Evolutionary conservation across 768 basidiomycete genomes (phyloP).

Genomic region (Kwoniella heveanensis): DNA sequence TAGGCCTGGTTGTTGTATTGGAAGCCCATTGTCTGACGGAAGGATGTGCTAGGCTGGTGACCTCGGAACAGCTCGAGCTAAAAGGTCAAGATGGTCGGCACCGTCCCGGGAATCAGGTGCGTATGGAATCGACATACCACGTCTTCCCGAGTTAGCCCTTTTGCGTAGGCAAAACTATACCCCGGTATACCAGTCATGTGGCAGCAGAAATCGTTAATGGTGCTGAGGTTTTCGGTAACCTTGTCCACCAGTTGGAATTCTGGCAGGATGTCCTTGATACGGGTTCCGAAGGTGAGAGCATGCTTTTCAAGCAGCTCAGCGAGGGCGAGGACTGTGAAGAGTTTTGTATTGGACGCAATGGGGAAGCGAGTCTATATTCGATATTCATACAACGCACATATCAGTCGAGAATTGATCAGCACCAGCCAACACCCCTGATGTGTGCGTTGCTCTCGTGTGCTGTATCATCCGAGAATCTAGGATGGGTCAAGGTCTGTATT

Average conservation of each 20-base stretch:
- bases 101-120: neutral
- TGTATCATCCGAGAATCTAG: no score
- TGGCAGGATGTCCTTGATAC: conserved; percentile 1
- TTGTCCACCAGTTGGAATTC: conserved; percentile 5
- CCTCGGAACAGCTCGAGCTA: neutral
- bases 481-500: no score
- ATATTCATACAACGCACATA: no score
- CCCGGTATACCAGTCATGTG: conserved; percentile 7
- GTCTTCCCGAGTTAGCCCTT: neutral
- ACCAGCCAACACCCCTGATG: no score
- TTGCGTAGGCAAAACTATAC: neutral
- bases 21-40: neutral
- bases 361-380: conserved; percentile 3
- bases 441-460: no score
- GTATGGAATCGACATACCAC: neutral
- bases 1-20: conserved; percentile 6
- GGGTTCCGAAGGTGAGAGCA: neutral
- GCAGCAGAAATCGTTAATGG: neutral
- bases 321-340: conserved; percentile 5
- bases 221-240: neutral
- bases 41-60: neutral
- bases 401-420: no score
- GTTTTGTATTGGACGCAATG: conserved; percentile 1
- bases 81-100: neutral
- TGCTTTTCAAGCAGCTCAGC: conserved; percentile 4